phyloP scores from a whole-genome alignment of 1,284 basidiomycete species.

The Malassezia cuniculi region DNA sequence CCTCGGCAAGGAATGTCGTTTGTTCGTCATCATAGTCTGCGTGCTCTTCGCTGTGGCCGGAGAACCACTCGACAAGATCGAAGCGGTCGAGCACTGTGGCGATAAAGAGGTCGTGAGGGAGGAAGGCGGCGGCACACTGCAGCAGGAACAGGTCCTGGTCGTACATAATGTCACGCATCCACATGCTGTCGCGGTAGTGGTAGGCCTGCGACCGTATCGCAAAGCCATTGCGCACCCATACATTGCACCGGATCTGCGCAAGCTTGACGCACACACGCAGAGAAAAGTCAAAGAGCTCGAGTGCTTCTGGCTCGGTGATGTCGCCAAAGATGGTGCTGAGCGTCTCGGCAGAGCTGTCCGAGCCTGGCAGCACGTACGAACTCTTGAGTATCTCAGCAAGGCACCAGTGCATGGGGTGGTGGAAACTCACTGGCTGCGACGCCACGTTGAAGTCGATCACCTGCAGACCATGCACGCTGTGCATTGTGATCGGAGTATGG shows the following conservation, averaged over 20 bases:
- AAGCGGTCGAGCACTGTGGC: conserved; percentile 82
- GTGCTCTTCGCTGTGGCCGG: conserved; percentile 44
- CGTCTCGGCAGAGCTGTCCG: conserved; percentile 15
- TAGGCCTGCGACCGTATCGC: conserved; percentile 88
- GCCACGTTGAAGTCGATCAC: conserved; percentile 51
- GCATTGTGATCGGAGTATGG: conserved; percentile 52
- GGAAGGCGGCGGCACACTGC: conserved; percentile 58
- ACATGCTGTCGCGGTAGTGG: conserved; percentile 87
- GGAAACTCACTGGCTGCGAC: conserved; percentile 56
- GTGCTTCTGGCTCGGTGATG: conserved; percentile 17
- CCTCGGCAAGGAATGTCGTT: conserved; percentile 74
- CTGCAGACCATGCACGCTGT: conserved; percentile 26
- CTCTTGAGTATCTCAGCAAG: conserved; percentile 73
- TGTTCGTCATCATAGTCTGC: conserved; percentile 57
- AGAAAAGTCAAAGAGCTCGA: conserved; percentile 34
- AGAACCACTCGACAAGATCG: conserved; percentile 65
- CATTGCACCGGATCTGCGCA: conserved; percentile 81
- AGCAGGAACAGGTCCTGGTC: conserved; percentile 91
- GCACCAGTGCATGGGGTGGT: conserved; percentile 84
- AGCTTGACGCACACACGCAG: conserved; percentile 49
- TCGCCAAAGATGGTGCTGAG: conserved; percentile 18
- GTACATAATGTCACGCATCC: conserved; percentile 80
- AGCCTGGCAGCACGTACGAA: conserved; percentile 11
- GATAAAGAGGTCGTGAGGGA: conserved; percentile 65
- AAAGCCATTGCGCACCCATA: conserved; percentile 96